These are phyloP conservation scores for Jaminaea rosea DNA, from an alignment of 1,284 basidiomycete species.

Conservation along the genomic window DNA sequence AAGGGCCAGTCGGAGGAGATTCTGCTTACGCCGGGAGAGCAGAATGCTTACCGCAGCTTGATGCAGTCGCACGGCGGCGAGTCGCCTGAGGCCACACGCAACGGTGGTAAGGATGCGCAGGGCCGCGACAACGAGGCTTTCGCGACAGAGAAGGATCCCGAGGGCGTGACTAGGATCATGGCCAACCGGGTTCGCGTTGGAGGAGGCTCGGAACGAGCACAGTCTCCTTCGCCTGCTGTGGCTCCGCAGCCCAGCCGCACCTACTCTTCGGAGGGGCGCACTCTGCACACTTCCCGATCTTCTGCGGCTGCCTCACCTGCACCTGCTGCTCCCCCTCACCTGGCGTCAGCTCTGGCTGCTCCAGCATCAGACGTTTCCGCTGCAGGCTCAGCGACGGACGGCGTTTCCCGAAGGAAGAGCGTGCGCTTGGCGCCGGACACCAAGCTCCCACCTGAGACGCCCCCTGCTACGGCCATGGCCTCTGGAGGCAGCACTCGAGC, in stretches of 20 bases:
- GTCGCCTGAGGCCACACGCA: neutral
- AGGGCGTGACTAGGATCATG: conserved; percentile 8
- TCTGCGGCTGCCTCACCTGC: conserved; percentile 1
- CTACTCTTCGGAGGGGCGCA: conserved; percentile 5
- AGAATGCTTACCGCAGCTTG: conserved; percentile 20
- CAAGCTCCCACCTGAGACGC: conserved; percentile 38
- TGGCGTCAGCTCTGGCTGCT: neutral
- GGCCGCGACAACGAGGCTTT: too few species aligned
- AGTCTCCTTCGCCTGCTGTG: neutral
- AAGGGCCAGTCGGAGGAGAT: too few species aligned
- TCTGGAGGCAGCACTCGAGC: neutral
- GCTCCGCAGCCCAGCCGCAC: conserved; percentile 8
- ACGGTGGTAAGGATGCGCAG: neutral
- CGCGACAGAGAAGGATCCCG: too few species aligned
- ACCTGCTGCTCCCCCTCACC: neutral
- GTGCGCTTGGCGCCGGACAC: conserved; percentile 41
- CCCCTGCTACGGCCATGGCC: conserved; percentile 13
- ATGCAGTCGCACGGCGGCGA: neutral
- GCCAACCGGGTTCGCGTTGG: neutral
- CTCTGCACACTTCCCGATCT: neutral
- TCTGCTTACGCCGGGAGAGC: conserved; percentile 28
- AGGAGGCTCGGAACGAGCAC: neutral
- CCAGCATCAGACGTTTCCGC: conserved; percentile 1
- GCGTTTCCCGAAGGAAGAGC: conserved; percentile 28
- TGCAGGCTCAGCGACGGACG: conserved; percentile 5